A percentile compares a stretch with the other conserved stretches of the same genome.
These are phyloP conservation scores for Penicillium lividum DNA, from an alignment of 495 filamentous ascomycete genomes.

Conservation along the genomic window DNA sequence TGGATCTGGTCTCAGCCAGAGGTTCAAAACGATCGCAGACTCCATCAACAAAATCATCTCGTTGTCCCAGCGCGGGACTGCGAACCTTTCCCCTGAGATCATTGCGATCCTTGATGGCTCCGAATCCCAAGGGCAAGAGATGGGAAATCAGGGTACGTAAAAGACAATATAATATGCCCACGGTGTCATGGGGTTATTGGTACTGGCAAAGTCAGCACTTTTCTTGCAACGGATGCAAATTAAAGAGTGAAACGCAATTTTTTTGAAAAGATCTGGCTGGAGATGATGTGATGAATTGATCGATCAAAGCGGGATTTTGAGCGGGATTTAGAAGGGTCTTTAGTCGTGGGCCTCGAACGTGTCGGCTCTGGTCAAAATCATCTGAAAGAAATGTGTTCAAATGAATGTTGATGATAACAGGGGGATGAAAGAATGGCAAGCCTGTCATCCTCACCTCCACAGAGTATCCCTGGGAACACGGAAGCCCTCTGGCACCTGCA, in stretches of 20 bases:
- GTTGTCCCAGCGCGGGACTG: conserved; percentile 15
- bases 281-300: background rate
- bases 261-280: background rate
- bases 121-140: conserved; percentile 1
- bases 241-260: background rate
- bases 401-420: background rate
- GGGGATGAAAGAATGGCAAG: too few relatives aligned
- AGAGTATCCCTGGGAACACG: background rate
- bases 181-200: background rate
- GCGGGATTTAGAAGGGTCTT: too few relatives aligned
- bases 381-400: background rate
- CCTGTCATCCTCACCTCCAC: background rate
- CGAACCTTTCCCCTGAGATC: conserved; percentile 33
- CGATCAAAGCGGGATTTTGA: background rate
- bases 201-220: background rate
- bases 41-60: conserved; percentile 27
- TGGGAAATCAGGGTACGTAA: background rate
- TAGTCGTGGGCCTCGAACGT: too few relatives aligned
- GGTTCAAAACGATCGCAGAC: conserved; percentile 29
- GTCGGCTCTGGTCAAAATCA: too few relatives aligned
- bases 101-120: conserved; percentile 24
- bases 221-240: background rate
- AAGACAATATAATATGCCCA: background rate
- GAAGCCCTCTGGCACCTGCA: too few relatives aligned
- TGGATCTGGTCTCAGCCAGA: conserved; percentile 29